phyloP scores from a whole-genome alignment of 305 asterid species.

The Solanum aculeatissimum region DNA sequence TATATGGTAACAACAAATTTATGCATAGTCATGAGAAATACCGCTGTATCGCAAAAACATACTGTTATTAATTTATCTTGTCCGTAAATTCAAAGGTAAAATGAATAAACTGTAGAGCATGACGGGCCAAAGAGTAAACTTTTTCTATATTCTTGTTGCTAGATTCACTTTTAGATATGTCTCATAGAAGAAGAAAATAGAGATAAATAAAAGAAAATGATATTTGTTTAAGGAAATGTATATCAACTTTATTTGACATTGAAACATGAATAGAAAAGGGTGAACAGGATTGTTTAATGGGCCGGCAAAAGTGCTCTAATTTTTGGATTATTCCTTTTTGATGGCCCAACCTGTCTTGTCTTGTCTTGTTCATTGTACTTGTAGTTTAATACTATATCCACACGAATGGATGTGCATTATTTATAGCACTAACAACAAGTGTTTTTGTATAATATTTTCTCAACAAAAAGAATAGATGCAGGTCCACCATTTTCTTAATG shows the following conservation, averaged over 20 bases:
- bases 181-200: neutral
- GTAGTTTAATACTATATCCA: neutral
- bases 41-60: too few species aligned
- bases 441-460: neutral
- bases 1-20: too few species aligned
- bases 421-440: neutral
- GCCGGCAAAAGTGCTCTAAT: neutral
- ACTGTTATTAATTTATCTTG: too few species aligned
- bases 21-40: too few species aligned
- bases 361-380: neutral
- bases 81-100: too few species aligned
- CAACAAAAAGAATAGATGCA: neutral
- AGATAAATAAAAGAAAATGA: neutral
- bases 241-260: neutral
- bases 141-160: neutral
- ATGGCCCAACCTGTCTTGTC: neutral
- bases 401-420: conserved; percentile 1
- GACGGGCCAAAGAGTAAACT: neutral
- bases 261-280: neutral
- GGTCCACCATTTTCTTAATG: neutral
- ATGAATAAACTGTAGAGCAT: neutral
- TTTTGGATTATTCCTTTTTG: neutral
- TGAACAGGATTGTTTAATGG: neutral
- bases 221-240: neutral
- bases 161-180: neutral